phyloP scores from a whole-genome alignment of 1,284 basidiomycete species.

The Thecaphora thlaspeos region DNA sequence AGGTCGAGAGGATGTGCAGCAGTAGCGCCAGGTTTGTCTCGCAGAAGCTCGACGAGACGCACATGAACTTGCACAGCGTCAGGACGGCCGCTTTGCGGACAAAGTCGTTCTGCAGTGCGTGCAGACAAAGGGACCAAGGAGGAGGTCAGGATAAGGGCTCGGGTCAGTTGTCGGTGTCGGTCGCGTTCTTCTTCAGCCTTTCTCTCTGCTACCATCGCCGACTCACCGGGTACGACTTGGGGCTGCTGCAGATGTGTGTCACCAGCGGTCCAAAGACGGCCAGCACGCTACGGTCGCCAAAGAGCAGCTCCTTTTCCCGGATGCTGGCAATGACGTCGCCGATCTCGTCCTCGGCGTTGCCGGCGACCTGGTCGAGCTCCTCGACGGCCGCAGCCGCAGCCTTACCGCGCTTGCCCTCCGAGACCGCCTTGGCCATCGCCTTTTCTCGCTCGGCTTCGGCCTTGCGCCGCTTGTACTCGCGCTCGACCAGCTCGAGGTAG shows the following conservation, averaged over 20 bases:
- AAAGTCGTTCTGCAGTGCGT: conserved; percentile 74
- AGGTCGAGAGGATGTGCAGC: conserved; percentile 89
- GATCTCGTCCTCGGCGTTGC: conserved; percentile 97
- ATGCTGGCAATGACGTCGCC: conserved; percentile 83
- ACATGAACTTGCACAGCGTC: conserved; percentile 93
- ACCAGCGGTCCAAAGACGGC: conserved; percentile 85
- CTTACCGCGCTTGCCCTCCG: conserved; percentile 41
- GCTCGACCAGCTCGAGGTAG: conserved; percentile 91
- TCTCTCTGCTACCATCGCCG: no score
- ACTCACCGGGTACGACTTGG: conserved; percentile 57
- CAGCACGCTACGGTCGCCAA: conserved; percentile 78
- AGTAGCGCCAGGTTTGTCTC: conserved; percentile 82
- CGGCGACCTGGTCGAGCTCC: conserved; percentile 90
- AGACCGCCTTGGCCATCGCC: conserved; percentile 35
- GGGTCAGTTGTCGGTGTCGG: no score
- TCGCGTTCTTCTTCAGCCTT: no score
- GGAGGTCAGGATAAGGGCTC: no score
- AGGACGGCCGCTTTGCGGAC: conserved; percentile 83
- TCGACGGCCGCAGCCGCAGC: conserved; percentile 61
- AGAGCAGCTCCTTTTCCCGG: conserved; percentile 83
- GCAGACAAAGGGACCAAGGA: no score
- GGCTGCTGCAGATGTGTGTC: conserved; percentile 77
- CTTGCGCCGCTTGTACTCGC: conserved; percentile 94
- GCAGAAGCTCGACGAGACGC: conserved; percentile 90
- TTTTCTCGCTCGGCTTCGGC: conserved; percentile 71